A percentile compares a stretch with the other conserved stretches of the same genome.
These are phyloP conservation scores for Colletotrichum simmondsii DNA, from an alignment of 2,329 filamentous ascomycete species.

Conservation along the genomic window DNA sequence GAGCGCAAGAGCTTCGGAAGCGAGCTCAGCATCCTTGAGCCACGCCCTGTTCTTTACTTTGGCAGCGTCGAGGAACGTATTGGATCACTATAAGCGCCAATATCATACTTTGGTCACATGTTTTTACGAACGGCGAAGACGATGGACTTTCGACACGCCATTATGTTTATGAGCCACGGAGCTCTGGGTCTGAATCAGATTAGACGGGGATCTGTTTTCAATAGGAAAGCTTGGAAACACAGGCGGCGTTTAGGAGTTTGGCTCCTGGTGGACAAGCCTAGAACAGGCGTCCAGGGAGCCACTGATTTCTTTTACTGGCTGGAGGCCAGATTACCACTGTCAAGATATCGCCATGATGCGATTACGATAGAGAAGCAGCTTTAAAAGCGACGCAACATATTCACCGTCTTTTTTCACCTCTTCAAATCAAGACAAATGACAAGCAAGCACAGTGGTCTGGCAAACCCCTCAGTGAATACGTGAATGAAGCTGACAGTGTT, in stretches of 20 bases:
- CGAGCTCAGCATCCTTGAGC: conserved; percentile 69
- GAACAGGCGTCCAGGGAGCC: not conserved
- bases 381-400: not conserved
- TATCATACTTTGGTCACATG: not conserved
- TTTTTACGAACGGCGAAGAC: not conserved
- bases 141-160: not conserved
- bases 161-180: conserved; percentile 5
- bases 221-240: not conserved
- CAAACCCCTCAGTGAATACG: not conserved
- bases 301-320: not conserved
- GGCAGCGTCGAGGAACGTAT: conserved; percentile 72
- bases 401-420: too few relatives aligned
- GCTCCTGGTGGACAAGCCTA: not conserved
- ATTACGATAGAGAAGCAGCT: not conserved
- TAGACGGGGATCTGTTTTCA: not conserved
- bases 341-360: not conserved
- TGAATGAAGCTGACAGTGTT: not conserved
- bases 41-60: conserved; percentile 72
- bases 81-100: conserved; percentile 37
- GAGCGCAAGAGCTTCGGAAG: conserved; percentile 64
- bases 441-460: not conserved
- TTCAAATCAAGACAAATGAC: not conserved
- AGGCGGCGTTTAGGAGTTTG: conserved; percentile 21
- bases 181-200: not conserved
- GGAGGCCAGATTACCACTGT: not conserved